phyloP scores from a whole-genome alignment of 345 rosid species.

The Mercurialis annua region DNA sequence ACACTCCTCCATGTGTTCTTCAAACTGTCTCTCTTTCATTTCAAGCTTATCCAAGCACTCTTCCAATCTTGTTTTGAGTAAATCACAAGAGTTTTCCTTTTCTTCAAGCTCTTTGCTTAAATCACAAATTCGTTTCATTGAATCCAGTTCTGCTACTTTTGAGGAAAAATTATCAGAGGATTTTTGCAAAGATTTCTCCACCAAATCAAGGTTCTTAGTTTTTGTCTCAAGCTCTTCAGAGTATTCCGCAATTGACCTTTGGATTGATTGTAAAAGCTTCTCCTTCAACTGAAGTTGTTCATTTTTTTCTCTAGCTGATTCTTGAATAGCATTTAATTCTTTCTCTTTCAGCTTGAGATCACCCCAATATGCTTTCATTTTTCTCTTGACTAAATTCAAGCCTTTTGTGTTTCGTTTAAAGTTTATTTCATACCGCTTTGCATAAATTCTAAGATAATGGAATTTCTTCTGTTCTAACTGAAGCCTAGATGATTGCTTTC shows the following conservation, averaged over 20 bases:
- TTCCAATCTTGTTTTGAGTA: slow-evolving; percentile 20
- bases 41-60: slow-evolving; percentile 15
- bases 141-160: not conserved
- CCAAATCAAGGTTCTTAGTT: slow-evolving; percentile 5
- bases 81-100: slow-evolving; percentile 22
- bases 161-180: slow-evolving; percentile 11
- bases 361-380: slow-evolving; percentile 7
- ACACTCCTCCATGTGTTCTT: slow-evolving; percentile 17
- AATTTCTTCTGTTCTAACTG: slow-evolving; percentile 16
- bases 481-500: not conserved
- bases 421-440: slow-evolving; percentile 2
- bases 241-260: not conserved
- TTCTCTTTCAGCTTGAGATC: slow-evolving; percentile 23
- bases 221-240: slow-evolving; percentile 15
- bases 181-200: slow-evolving; percentile 14
- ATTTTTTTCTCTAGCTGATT: not conserved
- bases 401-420: slow-evolving; percentile 22
- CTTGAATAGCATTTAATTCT: slow-evolving; percentile 20
- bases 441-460: slow-evolving; percentile 3
- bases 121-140: not conserved
- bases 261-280: not conserved
- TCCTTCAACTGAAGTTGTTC: slow-evolving; percentile 8
- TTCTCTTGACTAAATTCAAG: slow-evolving; percentile 19
- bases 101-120: slow-evolving; percentile 1
- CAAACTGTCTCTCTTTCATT: slow-evolving; percentile 26